These are phyloP conservation scores for Fraxinus velutina DNA, from an alignment of 305 asterid species.

Conservation along the genomic window DNA sequence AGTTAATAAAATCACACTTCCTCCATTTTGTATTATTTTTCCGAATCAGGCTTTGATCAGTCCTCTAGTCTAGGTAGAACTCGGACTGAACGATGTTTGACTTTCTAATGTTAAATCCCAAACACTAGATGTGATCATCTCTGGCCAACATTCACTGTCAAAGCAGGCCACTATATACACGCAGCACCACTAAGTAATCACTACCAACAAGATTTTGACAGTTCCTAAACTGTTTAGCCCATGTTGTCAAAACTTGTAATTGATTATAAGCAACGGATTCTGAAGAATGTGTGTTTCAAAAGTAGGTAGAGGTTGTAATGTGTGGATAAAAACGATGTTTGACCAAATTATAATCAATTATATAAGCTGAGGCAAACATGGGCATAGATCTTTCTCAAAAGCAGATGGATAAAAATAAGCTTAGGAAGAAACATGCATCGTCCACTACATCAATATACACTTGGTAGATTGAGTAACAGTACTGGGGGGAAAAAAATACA, in stretches of 20 bases:
- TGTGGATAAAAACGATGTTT: background rate
- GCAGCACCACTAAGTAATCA: background rate
- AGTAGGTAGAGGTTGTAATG: background rate
- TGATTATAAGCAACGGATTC: background rate
- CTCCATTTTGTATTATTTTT: background rate
- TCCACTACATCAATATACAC: background rate
- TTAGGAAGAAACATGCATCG: background rate
- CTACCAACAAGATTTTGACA: background rate
- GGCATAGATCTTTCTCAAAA: background rate
- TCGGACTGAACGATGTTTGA: background rate
- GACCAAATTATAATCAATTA: background rate
- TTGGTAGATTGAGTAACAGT: background rate
- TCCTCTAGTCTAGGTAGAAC: background rate
- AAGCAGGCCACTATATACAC: background rate
- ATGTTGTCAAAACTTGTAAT: background rate
- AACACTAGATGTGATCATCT: background rate
- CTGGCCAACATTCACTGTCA: background rate
- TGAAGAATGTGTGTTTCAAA: background rate
- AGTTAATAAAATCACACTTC: background rate
- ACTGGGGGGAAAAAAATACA: background rate
- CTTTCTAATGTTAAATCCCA: background rate
- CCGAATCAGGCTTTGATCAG: background rate
- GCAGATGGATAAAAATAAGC: background rate
- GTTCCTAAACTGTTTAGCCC: background rate
- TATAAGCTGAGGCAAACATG: background rate